Evolutionary conservation across 2,329 filamentous ascomycete genomes (phyloP), one percentile per base, ranked within the genome.

Genomic region (Cryphonectria nitschkei): DNA sequence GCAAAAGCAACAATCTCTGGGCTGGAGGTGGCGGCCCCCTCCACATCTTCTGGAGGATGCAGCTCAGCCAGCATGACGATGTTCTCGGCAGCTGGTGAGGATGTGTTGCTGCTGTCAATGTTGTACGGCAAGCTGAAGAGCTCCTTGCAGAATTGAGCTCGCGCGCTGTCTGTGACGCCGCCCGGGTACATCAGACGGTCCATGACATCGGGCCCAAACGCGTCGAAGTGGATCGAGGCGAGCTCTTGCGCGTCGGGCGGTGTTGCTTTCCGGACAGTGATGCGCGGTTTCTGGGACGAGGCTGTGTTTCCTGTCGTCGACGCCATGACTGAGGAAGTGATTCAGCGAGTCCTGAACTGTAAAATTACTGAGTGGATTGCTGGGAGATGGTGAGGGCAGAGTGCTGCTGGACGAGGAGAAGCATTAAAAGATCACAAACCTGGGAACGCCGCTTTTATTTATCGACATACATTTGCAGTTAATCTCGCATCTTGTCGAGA

Each of bases 1-100:
- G 74, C 74, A 60, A 76, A 79, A 16, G 77, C 79, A 8, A 79
- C 75, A 9, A 80, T 70, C 68, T 78, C 77, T 3, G 75, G 69
- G 2, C 65, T 65, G 14, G 37, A 9, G 37, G 32, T 61, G 41
- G 41, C 41, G 41, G 41, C 22, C 8, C 46, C 46, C 13, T 73
- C 72, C 1, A 50, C 67, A 13, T 56, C 43, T 6, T 74, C 71
- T 1, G 71, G 71, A 9, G 74, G 54, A 9, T 74, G 54, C 26
- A 75, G 70, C 71, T 80, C 78, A 16, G 77, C 78, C 8, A 79
- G 76, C 58, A 70, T 73, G 46, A 77, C 13, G 6, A 76, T 62
- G 34, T 43, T 29, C 65, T 70, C 68, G 8, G 58, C 43, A 3
- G 41, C 46, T 11, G 46, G 22, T 9, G 46, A 22, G 6, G 43